Conservation (phyloP, 257 asterid species). For the Craterostigma plantagineum region DNA sequence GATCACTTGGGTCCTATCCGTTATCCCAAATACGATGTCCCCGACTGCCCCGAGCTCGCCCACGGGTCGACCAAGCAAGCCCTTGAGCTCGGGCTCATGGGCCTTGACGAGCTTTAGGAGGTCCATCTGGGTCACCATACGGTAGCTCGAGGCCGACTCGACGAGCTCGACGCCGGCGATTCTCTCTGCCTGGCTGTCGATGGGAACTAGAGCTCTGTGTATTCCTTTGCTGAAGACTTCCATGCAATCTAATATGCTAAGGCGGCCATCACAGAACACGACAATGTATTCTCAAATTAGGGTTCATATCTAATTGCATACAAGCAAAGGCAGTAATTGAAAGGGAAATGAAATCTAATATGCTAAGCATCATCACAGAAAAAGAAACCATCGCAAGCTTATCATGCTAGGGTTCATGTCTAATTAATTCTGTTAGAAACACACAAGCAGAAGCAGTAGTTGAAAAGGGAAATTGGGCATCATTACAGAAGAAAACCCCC, state of each 20-base stretch:
- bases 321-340: no score
- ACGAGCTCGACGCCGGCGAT: conserved; percentile 49
- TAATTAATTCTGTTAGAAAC: no score
- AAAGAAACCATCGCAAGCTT: no score
- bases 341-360: no score
- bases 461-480: no score
- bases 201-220: conserved; percentile 70
- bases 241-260: conserved; percentile 70
- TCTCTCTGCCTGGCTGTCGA: conserved; percentile 52
- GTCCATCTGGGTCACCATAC: conserved; percentile 85
- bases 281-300: no score
- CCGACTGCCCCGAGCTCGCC: conserved; percentile 29
- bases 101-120: conserved; percentile 36
- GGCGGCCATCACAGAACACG: not conserved
- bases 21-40: conserved; percentile 38
- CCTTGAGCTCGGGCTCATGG: conserved; percentile 29
- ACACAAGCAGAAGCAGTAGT: no score
- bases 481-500: no score
- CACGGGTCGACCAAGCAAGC: conserved; percentile 17
- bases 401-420: no score
- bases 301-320: no score
- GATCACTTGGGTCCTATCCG: conserved; percentile 29
- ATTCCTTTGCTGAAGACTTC: conserved; percentile 88
- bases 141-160: conserved; percentile 68
- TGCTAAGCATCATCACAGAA: no score